These are phyloP conservation scores for Ilyonectria destructans DNA, from an alignment of 2,329 filamentous ascomycete species.

Conservation along the genomic window DNA sequence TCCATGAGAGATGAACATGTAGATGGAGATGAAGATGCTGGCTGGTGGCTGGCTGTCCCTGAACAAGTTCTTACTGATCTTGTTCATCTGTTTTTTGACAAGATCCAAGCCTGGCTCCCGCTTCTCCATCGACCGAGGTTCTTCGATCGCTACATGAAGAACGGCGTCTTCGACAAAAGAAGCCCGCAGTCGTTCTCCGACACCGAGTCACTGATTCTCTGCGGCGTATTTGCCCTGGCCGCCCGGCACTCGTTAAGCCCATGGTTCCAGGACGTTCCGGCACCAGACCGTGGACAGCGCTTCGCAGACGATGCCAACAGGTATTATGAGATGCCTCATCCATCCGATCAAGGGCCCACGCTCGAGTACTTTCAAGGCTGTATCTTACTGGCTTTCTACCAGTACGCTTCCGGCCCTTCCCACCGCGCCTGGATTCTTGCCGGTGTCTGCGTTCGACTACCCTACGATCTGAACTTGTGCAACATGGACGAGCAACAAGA, in stretches of 20 bases:
- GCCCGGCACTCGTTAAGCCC: slow-evolving; percentile 7
- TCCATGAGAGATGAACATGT: slow-evolving; percentile 1
- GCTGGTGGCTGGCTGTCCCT: slow-evolving; percentile 5
- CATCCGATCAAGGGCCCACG: background rate
- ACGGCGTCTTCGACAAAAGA: background rate
- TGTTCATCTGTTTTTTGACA: slow-evolving; percentile 19
- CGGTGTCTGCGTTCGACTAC: slow-evolving; percentile 16
- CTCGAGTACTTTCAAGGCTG: slow-evolving; percentile 19
- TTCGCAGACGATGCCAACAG: slow-evolving; percentile 7
- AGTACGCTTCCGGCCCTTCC: slow-evolving; percentile 9
- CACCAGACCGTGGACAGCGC: slow-evolving; percentile 3
- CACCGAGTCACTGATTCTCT: slow-evolving; percentile 6
- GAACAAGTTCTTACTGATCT: slow-evolving; percentile 9
- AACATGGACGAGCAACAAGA: slow-evolving; percentile 18
- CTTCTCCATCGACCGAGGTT: slow-evolving; percentile 21
- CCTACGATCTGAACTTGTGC: slow-evolving; percentile 19
- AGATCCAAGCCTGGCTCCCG: slow-evolving; percentile 20
- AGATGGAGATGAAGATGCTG: background rate
- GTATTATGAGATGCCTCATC: slow-evolving; percentile 4
- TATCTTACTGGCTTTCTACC: slow-evolving; percentile 13
- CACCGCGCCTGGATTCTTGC: slow-evolving; percentile 14
- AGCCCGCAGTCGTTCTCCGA: slow-evolving; percentile 5
- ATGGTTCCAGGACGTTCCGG: background rate
- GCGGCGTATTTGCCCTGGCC: slow-evolving; percentile 12
- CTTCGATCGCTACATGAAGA: slow-evolving; percentile 2